These are phyloP conservation scores for Aspergillus ostianus DNA, from an alignment of 495 filamentous ascomycete genomes.

Conservation along the genomic window DNA sequence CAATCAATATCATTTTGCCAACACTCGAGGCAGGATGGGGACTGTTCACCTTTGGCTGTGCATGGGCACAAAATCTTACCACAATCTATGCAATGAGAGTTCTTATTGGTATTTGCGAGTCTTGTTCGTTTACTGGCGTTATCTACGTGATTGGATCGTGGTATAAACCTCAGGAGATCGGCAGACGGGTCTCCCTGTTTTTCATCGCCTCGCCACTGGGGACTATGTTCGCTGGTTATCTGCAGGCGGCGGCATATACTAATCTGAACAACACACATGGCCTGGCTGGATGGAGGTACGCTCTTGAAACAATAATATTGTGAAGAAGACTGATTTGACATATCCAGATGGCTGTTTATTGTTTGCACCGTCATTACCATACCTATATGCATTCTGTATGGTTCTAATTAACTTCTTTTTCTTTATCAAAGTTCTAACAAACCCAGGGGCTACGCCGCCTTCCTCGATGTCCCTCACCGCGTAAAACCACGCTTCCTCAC, in stretches of 20 bases:
- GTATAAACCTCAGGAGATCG: constrained; percentile 29
- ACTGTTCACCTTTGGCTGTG: constrained; percentile 19
- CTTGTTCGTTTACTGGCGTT: constrained; percentile 18
- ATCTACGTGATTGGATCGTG: constrained; percentile 29
- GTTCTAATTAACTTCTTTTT: background rate
- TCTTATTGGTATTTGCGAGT: constrained; percentile 20
- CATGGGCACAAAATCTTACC: constrained; percentile 17
- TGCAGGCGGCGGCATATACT: constrained; percentile 29
- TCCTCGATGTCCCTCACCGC: constrained; percentile 24
- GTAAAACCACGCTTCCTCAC: constrained; percentile 23
- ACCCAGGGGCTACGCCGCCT: constrained; percentile 20
- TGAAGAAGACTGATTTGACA: too few relatives aligned
- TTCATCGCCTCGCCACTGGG: constrained; percentile 24
- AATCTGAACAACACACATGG: constrained; percentile 25
- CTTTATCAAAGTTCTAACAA: background rate
- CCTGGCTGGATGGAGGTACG: constrained; percentile 25
- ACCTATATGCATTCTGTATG: constrained; percentile 27
- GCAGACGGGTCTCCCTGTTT: constrained; percentile 25
- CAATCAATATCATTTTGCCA: constrained; percentile 20
- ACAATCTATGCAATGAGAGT: constrained; percentile 22
- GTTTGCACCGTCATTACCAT: constrained; percentile 27
- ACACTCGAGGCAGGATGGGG: constrained; percentile 19
- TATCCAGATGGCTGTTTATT: constrained; percentile 27
- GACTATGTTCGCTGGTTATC: constrained; percentile 30
- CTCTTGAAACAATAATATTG: background rate